Evolutionary conservation across 1,139 yeast genomes (phyloP).

Genomic region (Suhomyces anneliseae): DNA sequence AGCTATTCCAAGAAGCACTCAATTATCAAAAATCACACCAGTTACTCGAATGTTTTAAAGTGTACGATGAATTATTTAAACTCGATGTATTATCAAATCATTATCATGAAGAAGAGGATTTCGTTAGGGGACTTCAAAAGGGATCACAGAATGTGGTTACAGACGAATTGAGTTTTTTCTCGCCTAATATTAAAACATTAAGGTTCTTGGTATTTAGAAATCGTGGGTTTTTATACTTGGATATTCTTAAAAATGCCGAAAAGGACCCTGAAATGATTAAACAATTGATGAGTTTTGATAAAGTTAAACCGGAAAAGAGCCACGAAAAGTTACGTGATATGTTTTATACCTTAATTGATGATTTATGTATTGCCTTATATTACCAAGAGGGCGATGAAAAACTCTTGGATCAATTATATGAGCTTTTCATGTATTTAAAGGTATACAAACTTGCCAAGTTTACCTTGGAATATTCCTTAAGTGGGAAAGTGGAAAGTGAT

Average conservation of each 20-base stretch:
- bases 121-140: constrained; percentile 42
- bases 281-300: constrained; percentile 4
- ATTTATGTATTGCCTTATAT: constrained; percentile 53
- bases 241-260: constrained; percentile 32
- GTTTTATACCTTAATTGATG: constrained; percentile 52
- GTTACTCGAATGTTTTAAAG: constrained; percentile 49
- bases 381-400: constrained; percentile 66
- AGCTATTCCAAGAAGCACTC: constrained; percentile 71
- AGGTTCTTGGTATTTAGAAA: constrained; percentile 80
- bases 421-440: constrained; percentile 50
- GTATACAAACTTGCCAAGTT: constrained; percentile 55
- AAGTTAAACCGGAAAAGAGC: constrained; percentile 19
- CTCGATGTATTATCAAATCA: constrained; percentile 65
- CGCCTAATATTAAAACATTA: constrained; percentile 72
- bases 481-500: constrained; percentile 48
- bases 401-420: constrained; percentile 47
- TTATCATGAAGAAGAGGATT: constrained; percentile 42
- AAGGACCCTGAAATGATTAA: neutral
- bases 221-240: constrained; percentile 70
- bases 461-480: constrained; percentile 62
- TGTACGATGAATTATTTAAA: constrained; percentile 64
- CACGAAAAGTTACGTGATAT: constrained; percentile 17
- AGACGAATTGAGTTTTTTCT: constrained; percentile 48
- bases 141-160: constrained; percentile 31
- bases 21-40: constrained; percentile 53